phyloP scores from a whole-genome alignment of 805 yeast species.

The Ogataea chonburiensis region DNA sequence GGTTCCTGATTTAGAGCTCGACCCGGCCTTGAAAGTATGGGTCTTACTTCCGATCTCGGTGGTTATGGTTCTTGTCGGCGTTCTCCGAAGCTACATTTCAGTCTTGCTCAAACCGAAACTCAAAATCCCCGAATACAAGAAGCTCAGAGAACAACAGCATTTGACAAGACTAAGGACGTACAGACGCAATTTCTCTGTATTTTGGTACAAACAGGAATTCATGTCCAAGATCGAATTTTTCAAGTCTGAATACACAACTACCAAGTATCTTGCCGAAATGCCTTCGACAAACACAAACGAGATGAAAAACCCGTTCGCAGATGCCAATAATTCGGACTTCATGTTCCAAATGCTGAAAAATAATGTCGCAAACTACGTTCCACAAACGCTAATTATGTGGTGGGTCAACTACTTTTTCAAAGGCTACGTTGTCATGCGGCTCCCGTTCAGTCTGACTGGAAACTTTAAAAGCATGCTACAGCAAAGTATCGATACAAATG shows the following conservation, averaged over 20 bases:
- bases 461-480: slow-evolving; percentile 93
- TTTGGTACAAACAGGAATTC: slow-evolving; percentile 51
- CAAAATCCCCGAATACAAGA: slow-evolving; percentile 49
- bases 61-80: slow-evolving; percentile 86
- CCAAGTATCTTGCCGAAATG: slow-evolving; percentile 53
- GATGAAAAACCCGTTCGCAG: slow-evolving; percentile 62
- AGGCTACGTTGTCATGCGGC: slow-evolving; percentile 81
- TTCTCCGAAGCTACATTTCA: slow-evolving; percentile 69
- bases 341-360: slow-evolving; percentile 76
- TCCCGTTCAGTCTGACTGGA: slow-evolving; percentile 89
- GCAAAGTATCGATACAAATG: slow-evolving; percentile 78
- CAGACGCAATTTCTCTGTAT: slow-evolving; percentile 46
- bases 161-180: slow-evolving; percentile 59
- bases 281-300: slow-evolving; percentile 36
- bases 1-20: slow-evolving; percentile 61
- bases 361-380: slow-evolving; percentile 78
- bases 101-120: slow-evolving; percentile 57
- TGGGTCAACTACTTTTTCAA: slow-evolving; percentile 95
- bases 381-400: slow-evolving; percentile 92
- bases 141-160: slow-evolving; percentile 62
- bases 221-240: slow-evolving; percentile 53
- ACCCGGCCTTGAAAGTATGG: slow-evolving; percentile 84
- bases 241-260: slow-evolving; percentile 38
- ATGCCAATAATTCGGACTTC: slow-evolving; percentile 68
- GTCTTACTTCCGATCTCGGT: slow-evolving; percentile 85